A percentile compares a stretch with the other conserved stretches of the same genome.
Evolutionary conservation across 768 basidiomycete species (phyloP).

Genomic region (Amanita polypyramis): DNA sequence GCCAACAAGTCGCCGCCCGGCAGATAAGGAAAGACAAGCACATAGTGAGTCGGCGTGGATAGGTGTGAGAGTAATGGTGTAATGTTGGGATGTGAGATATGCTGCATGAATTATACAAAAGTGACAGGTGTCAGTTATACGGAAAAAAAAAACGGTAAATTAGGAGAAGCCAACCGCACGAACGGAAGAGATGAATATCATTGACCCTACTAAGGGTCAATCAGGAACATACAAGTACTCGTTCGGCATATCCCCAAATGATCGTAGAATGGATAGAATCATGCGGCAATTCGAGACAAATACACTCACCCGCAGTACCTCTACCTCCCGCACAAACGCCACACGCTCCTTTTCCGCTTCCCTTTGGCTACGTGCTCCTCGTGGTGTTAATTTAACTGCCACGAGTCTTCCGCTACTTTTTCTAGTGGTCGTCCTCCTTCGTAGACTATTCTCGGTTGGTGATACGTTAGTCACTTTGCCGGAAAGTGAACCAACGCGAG

Average conservation of each 20-base stretch:
- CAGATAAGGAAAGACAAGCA: constrained; percentile 69
- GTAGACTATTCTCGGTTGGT: not conserved
- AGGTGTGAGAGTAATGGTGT: constrained; percentile 63
- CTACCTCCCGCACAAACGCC: constrained; percentile 74
- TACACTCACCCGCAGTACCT: constrained; percentile 60
- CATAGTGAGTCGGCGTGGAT: constrained; percentile 62
- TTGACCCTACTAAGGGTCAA: no score
- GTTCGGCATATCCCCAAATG: not conserved
- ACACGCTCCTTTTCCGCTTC: constrained; percentile 66
- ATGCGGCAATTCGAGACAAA: constrained; percentile 3
- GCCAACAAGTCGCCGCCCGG: constrained; percentile 77
- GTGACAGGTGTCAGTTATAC: not conserved
- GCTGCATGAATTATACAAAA: constrained; percentile 24
- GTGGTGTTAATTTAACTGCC: constrained; percentile 37
- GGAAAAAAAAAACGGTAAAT: not conserved
- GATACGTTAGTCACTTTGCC: constrained; percentile 9
- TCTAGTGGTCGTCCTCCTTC: not conserved
- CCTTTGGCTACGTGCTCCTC: constrained; percentile 18
- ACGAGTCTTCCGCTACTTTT: constrained; percentile 23
- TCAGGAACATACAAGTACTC: not conserved
- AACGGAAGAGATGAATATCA: no score
- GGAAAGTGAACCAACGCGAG: constrained; percentile 6
- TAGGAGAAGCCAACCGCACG: not conserved
- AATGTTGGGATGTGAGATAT: constrained; percentile 75
- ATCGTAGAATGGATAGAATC: constrained; percentile 5